Percentiles rank a stretch among this genome's conserved stretches.
These are phyloP conservation scores for Ustilago crameri DNA, from an alignment of 1,284 basidiomycete species.

Conservation along the genomic window DNA sequence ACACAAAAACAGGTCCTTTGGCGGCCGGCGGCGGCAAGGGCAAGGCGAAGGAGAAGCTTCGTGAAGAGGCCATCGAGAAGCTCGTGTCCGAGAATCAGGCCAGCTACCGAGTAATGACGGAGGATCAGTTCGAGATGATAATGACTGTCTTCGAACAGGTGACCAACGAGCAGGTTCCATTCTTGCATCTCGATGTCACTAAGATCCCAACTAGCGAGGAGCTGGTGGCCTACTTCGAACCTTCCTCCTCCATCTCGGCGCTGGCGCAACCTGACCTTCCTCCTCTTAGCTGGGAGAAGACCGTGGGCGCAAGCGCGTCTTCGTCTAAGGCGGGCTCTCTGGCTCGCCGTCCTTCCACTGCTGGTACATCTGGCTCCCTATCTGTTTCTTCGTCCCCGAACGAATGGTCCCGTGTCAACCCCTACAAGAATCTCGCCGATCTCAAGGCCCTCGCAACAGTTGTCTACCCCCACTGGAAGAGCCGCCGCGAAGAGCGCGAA, in stretches of 20 bases:
- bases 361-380: constrained; percentile 6
- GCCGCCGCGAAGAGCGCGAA: constrained; percentile 60
- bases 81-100: constrained; percentile 70
- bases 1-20: constrained; percentile 72
- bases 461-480: constrained; percentile 66
- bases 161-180: constrained; percentile 88
- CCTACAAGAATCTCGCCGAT: constrained; percentile 60
- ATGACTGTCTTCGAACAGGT: constrained; percentile 94
- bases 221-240: constrained; percentile 59
- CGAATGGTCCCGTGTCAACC: constrained; percentile 59
- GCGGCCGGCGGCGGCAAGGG: constrained; percentile 44
- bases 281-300: constrained; percentile 47
- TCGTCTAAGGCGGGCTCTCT: constrained; percentile 14
- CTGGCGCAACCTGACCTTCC: constrained; percentile 62
- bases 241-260: constrained; percentile 42
- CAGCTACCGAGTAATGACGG: constrained; percentile 72
- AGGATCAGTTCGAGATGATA: constrained; percentile 92
- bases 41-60: constrained; percentile 69
- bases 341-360: constrained; percentile 20
- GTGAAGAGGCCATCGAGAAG: constrained; percentile 71
- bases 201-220: constrained; percentile 59
- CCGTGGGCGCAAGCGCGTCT: constrained; percentile 15
- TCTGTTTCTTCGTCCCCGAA: constrained; percentile 7
- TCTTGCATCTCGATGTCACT: constrained; percentile 77
- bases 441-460: constrained; percentile 56